Evolutionary conservation across 2,329 filamentous ascomycete species (phyloP), one percentile per base, ranked within the genome.

Genomic region (Claviceps pusilla): DNA sequence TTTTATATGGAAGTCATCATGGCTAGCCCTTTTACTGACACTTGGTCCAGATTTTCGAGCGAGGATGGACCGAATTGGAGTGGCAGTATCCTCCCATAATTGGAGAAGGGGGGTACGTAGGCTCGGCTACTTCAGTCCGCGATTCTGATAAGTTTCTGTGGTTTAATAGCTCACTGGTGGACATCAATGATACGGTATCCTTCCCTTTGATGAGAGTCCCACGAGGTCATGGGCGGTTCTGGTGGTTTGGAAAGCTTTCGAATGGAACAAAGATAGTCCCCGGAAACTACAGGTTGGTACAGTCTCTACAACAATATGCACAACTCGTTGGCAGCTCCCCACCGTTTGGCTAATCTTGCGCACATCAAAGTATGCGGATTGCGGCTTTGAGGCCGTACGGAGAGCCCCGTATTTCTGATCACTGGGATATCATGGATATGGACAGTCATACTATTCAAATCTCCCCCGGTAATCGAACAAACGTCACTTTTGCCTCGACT

Each of bases 201-300:
- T 71, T 73, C 54, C 71, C 71, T 0, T 55, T 69, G 14, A 63
- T 58, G 16, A 62, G 66, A 3, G 62, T 68, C 7, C 62, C 66
- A 1, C 65, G 71, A 4, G 64, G 65, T 2, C 66, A 64, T 33
- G 56, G 59, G 6, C 63, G 63, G 41, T 69, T 68, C 49, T 72
- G 68, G 65, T 73, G 71, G 71, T 69, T 73, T 19, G 70, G 71
- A 3, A 68, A 68, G 54, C 63, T 73, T 16, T 67, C 70, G 12
- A 71, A 73, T 53, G 71, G 70, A 4, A 66, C 69, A 7, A 65
- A 66, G 43, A 71, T 73, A 47, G 58, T 62, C 3, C 68, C 69
- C 2, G 71, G 71, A 2, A 68, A 68, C 42, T 73, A 73, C 54
- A 70, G 65, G 70, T 71, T 24, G 43, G 6, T 52, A 16, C 14